Conservation (phyloP, 2,329 filamentous ascomycete species). For the Colletotrichum caudatum region DNA sequence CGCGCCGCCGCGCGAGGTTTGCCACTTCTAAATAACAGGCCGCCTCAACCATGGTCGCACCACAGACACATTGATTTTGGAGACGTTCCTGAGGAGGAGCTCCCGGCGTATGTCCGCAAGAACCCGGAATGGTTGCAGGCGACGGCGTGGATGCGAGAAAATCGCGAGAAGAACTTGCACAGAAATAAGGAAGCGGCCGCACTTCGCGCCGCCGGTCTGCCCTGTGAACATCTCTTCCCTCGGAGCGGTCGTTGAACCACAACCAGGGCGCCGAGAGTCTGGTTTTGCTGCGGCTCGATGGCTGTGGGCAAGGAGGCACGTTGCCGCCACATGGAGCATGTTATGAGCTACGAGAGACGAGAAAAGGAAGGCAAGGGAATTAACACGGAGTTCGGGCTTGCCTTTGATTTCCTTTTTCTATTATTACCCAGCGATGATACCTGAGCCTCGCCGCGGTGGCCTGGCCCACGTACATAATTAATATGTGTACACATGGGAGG, state of each 20-base stretch:
- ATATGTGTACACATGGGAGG: background rate
- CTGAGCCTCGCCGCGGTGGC: conserved; percentile 7
- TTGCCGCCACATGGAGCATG: background rate
- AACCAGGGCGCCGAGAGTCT: background rate
- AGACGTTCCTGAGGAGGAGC: conserved; percentile 52
- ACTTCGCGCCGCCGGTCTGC: conserved; percentile 12
- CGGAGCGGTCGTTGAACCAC: background rate
- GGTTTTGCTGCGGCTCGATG: background rate
- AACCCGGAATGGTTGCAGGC: conserved; percentile 61
- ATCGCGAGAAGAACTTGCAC: conserved; percentile 43
- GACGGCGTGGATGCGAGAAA: conserved; percentile 53
- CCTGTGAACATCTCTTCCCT: conserved; percentile 27
- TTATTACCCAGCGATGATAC: conserved; percentile 10
- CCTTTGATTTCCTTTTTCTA: conserved; percentile 7
- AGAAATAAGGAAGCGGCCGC: conserved; percentile 11
- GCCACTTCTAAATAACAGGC: conserved; percentile 24
- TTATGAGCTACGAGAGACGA: conserved; percentile 3
- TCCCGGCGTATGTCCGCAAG: conserved; percentile 59
- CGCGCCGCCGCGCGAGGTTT: conserved; percentile 7
- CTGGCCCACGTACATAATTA: conserved; percentile 9
- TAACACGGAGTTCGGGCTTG: conserved; percentile 10
- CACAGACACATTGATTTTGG: conserved; percentile 52
- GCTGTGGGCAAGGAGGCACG: background rate
- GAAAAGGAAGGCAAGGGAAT: background rate
- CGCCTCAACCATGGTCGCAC: conserved; percentile 49